Percentiles rank a stretch among this genome's conserved stretches.
phyloP scores from a whole-genome alignment of 768 basidiomycete genomes.

The Trametes coccinea region DNA sequence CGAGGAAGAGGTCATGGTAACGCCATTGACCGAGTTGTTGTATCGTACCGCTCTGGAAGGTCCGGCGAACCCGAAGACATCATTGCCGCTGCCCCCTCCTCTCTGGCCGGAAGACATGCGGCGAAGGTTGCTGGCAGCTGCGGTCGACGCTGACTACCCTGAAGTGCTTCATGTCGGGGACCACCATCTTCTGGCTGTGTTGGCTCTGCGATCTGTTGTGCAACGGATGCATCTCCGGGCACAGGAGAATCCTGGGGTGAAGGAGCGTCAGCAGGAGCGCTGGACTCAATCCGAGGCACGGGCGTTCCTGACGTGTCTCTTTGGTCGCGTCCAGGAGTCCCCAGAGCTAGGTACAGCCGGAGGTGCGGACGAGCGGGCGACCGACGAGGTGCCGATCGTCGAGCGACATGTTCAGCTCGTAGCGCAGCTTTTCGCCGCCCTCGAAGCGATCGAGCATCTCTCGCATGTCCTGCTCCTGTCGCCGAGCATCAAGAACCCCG shows the following conservation, averaged over 20 bases:
- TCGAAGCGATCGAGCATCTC: constrained; percentile 61
- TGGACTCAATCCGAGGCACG: constrained; percentile 69
- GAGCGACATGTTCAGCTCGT: constrained; percentile 69
- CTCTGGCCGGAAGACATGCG: constrained; percentile 52
- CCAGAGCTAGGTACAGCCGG: not conserved
- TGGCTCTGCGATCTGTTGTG: constrained; percentile 66
- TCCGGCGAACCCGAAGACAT: constrained; percentile 17
- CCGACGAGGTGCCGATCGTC: constrained; percentile 36
- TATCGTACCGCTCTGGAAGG: constrained; percentile 26
- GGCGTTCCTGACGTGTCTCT: constrained; percentile 57
- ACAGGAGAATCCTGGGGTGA: constrained; percentile 46
- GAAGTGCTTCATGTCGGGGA: constrained; percentile 46
- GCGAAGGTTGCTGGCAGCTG: constrained; percentile 54
- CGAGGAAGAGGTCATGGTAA: constrained; percentile 55
- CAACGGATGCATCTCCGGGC: constrained; percentile 51
- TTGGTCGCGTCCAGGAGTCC: not conserved
- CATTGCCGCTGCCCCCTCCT: constrained; percentile 45
- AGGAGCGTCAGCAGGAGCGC: constrained; percentile 62
- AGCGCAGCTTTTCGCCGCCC: constrained; percentile 60
- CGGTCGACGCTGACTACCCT: constrained; percentile 54
- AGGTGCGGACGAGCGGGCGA: constrained; percentile 24
- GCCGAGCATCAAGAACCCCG: constrained; percentile 45
- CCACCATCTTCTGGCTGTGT: constrained; percentile 48
- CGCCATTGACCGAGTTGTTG: constrained; percentile 49
- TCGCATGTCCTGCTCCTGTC: constrained; percentile 61